Evolutionary conservation across 2,329 filamentous ascomycete genomes (phyloP).

Genomic region (Elsinoe fawcettii): DNA sequence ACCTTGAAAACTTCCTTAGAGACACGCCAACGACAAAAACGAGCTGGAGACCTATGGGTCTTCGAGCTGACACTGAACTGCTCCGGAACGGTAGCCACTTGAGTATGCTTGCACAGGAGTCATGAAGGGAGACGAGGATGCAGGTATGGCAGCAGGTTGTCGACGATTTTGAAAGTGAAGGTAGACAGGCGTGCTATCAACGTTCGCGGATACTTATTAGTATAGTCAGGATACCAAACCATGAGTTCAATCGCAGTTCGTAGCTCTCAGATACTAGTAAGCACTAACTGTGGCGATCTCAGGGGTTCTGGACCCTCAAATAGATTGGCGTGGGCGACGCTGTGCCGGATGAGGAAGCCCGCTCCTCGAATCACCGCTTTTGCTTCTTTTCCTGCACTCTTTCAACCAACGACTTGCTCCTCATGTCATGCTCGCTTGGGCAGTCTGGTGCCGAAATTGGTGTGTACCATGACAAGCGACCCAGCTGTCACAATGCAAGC

Average conservation of each 20-base stretch:
- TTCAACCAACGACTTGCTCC: neutral
- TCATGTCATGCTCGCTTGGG: neutral
- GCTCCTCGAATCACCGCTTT: neutral
- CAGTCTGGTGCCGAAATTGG: neutral
- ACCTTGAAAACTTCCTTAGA: conserved; percentile 23
- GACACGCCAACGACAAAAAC: conserved; percentile 17
- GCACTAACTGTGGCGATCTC: neutral
- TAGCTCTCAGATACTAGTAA: no score
- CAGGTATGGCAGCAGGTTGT: no score
- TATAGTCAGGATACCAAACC: no score
- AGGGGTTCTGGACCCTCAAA: neutral
- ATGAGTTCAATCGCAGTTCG: no score
- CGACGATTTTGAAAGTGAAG: no score
- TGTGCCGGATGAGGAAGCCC: neutral
- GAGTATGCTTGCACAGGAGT: conserved; percentile 24
- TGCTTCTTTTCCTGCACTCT: neutral
- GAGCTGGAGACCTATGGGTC: conserved; percentile 20
- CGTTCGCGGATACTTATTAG: no score
- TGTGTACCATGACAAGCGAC: neutral
- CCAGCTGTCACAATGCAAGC: neutral
- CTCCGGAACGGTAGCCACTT: conserved; percentile 28
- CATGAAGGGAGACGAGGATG: neutral
- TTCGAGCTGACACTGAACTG: conserved; percentile 31
- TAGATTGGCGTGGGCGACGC: neutral
- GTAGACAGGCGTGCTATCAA: no score